A percentile compares a stretch with the other conserved stretches of the same genome.
These are phyloP conservation scores for Arachis hypogaea DNA, from an alignment of 306 rosid species.

Conservation along the genomic window DNA sequence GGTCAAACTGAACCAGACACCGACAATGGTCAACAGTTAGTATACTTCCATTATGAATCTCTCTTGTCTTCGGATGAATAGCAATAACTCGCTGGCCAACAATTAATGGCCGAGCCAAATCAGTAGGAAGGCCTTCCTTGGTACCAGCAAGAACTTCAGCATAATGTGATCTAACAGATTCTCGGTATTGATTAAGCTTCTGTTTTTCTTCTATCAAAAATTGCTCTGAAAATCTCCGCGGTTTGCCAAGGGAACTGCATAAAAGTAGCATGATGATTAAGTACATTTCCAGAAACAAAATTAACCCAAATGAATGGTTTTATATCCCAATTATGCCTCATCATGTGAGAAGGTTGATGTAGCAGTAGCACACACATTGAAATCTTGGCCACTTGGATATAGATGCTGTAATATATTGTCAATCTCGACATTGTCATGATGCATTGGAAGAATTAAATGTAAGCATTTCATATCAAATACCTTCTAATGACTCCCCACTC, in stretches of 20 bases:
- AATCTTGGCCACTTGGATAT: slow-evolving; percentile 4
- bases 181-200: slow-evolving; percentile 87
- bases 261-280: slow-evolving; percentile 40
- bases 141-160: slow-evolving; percentile 84
- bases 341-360: slow-evolving; percentile 9
- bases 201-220: slow-evolving; percentile 82
- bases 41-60: slow-evolving; percentile 82
- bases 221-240: slow-evolving; percentile 85
- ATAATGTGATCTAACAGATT: slow-evolving; percentile 84
- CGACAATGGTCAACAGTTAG: slow-evolving; percentile 70
- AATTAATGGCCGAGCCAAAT: slow-evolving; percentile 81
- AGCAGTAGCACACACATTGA: slow-evolving; percentile 15
- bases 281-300: slow-evolving; percentile 31
- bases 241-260: slow-evolving; percentile 94
- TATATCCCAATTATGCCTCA: slow-evolving; percentile 3
- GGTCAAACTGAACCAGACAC: slow-evolving; percentile 82
- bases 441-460: slow-evolving; percentile 22
- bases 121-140: slow-evolving; percentile 89
- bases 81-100: slow-evolving; percentile 89
- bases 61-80: slow-evolving; percentile 78
- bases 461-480: slow-evolving; percentile 54
- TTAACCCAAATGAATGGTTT: slow-evolving; percentile 23
- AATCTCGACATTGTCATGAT: slow-evolving; percentile 25
- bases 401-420: slow-evolving; percentile 30
- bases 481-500: slow-evolving; percentile 98